A percentile compares a stretch with the other conserved stretches of the same genome.
Evolutionary conservation across 1,284 basidiomycete species (phyloP).

Genomic region (Ceratobasidium sp.): DNA sequence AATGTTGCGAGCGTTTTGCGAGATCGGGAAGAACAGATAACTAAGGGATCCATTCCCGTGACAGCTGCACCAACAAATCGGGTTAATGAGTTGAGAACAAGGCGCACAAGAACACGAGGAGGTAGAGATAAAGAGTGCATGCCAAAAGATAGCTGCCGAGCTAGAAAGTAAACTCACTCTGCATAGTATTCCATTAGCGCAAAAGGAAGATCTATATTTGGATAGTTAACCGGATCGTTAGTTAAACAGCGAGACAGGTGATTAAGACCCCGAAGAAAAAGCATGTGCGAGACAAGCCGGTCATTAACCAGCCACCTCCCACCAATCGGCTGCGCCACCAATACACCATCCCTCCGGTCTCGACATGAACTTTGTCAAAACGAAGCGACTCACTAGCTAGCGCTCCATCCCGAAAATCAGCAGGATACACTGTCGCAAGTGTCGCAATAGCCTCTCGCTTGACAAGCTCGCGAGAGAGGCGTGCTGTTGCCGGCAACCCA

Average conservation of each 20-base stretch:
- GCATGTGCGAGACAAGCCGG: too few species aligned
- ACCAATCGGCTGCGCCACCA: too few species aligned
- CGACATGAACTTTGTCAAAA: background rate
- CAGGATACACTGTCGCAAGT: conserved; percentile 41
- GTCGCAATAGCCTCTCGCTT: conserved; percentile 37
- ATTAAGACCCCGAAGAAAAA: background rate
- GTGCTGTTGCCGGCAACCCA: conserved; percentile 5
- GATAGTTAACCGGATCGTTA: background rate
- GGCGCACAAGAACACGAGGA: background rate
- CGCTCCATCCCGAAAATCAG: conserved; percentile 9
- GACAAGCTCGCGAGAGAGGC: conserved; percentile 37
- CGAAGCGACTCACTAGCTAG: conserved; percentile 12
- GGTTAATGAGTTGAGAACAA: too few species aligned
- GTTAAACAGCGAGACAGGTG: background rate
- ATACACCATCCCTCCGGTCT: too few species aligned
- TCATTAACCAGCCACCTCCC: too few species aligned
- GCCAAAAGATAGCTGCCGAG: conserved; percentile 43
- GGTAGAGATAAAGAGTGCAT: too few species aligned
- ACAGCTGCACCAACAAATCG: conserved; percentile 51
- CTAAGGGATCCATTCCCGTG: conserved; percentile 55
- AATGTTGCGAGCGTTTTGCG: conserved; percentile 56
- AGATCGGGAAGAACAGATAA: conserved; percentile 57
- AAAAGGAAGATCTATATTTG: conserved; percentile 54
- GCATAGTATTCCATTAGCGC: conserved; percentile 56
- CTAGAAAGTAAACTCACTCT: conserved; percentile 44